Percentiles rank a stretch among this genome's conserved stretches.
phyloP scores from a whole-genome alignment of 1,139 yeast species.

The Suhomyces chickasaworum region DNA sequence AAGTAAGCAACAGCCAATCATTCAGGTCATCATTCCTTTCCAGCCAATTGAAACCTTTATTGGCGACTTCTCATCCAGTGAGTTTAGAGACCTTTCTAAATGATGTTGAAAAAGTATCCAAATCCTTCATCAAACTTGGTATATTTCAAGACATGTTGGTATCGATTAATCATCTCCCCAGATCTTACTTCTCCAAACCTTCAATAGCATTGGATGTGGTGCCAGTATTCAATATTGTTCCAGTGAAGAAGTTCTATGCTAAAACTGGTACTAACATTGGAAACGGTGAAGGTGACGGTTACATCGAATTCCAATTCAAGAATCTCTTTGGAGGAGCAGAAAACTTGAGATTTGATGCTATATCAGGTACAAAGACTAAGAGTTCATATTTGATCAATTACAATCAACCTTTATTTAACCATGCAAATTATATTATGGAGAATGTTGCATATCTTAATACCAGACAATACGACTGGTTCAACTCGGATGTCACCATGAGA shows the following conservation, averaged over 20 bases:
- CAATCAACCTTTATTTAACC: conserved; percentile 60
- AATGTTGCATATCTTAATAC: conserved; percentile 57
- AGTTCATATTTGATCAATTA: conserved; percentile 70
- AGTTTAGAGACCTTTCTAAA: conserved; percentile 41
- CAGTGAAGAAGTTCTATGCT: conserved; percentile 68
- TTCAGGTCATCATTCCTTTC: conserved; percentile 55
- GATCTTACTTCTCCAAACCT: conserved; percentile 22
- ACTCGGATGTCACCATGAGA: conserved; percentile 57
- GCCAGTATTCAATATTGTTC: conserved; percentile 59
- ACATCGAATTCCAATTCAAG: conserved; percentile 70
- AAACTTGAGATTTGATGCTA: conserved; percentile 71
- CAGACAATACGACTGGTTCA: conserved; percentile 68
- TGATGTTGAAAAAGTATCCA: conserved; percentile 45
- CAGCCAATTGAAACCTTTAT: conserved; percentile 57
- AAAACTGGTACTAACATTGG: conserved; percentile 94
- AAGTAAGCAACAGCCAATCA: conserved; percentile 54
- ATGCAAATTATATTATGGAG: conserved; percentile 57
- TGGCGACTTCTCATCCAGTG: conserved; percentile 28
- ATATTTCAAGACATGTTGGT: conserved; percentile 49
- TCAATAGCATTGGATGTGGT: conserved; percentile 43
- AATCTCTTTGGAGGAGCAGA: conserved; percentile 93
- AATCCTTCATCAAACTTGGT: conserved; percentile 44
- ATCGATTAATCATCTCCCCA: conserved; percentile 39
- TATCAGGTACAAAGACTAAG: conserved; percentile 75
- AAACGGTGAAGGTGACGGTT: conserved; percentile 94